Evolutionary conservation across 441 rosid species (phyloP).

Genomic region (Gossypium trilobum): DNA sequence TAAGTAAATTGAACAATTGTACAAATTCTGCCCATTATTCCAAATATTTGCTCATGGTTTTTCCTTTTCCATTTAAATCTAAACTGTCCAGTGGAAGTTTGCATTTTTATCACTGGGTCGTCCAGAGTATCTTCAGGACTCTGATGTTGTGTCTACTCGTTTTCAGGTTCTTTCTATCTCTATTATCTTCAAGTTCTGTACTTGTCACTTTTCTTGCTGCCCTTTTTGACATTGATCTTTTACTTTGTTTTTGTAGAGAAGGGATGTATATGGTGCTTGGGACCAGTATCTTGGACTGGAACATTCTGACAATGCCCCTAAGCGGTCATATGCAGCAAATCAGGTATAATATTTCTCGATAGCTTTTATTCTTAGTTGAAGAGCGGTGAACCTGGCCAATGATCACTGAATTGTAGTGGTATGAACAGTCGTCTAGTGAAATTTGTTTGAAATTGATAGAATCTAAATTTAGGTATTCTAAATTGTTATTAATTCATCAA

Average conservation of each 20-base stretch:
- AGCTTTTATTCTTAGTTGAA: neutral
- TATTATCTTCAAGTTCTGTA: neutral
- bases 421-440: neutral
- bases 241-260: slow-evolving; percentile 28
- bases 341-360: slow-evolving; percentile 32
- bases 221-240: neutral
- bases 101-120: slow-evolving; percentile 57
- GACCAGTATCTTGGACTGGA: slow-evolving; percentile 70
- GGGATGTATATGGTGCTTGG: slow-evolving; percentile 60
- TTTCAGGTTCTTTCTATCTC: slow-evolving; percentile 41
- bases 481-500: neutral
- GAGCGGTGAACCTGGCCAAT: neutral
- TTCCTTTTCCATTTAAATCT: neutral
- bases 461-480: neutral
- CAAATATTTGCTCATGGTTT: neutral
- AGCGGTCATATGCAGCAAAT: slow-evolving; percentile 46
- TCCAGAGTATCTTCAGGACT: slow-evolving; percentile 56
- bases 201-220: neutral
- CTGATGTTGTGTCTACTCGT: slow-evolving; percentile 47
- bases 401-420: neutral
- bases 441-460: neutral
- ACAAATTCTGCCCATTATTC: neutral
- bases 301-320: slow-evolving; percentile 51
- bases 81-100: slow-evolving; percentile 46
- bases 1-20: neutral